phyloP scores from a whole-genome alignment of 495 filamentous ascomycete species.

The Neurospora sp. region DNA sequence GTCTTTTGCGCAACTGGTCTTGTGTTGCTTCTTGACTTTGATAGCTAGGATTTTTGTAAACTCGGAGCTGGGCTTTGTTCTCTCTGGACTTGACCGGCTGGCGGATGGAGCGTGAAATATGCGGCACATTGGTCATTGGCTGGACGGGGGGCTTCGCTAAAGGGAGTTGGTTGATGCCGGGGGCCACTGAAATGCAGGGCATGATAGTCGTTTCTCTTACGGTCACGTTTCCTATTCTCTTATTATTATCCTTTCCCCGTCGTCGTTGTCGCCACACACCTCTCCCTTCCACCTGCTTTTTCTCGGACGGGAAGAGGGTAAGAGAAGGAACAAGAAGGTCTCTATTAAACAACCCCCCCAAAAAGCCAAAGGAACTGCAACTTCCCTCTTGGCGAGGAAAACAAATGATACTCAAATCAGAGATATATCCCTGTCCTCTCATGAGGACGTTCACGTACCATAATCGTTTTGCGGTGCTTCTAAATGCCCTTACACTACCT shows the following conservation, averaged over 20 bases:
- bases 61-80: slow-evolving; percentile 5
- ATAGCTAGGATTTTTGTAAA: not conserved
- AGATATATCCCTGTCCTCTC: not conserved
- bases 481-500: not conserved
- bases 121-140: slow-evolving; percentile 15
- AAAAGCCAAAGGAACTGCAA: not conserved
- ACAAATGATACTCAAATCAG: not conserved
- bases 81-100: slow-evolving; percentile 4
- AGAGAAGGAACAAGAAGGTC: not conserved
- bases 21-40: slow-evolving; percentile 5
- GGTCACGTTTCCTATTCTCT: slow-evolving; percentile 10
- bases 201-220: slow-evolving; percentile 16
- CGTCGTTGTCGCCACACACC: slow-evolving; percentile 5
- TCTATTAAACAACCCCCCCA: not conserved
- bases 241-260: slow-evolving; percentile 8
- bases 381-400: not conserved
- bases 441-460: not conserved
- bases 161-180: slow-evolving; percentile 24
- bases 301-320: not conserved
- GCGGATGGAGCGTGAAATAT: slow-evolving; percentile 12
- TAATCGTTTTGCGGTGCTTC: not conserved
- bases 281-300: not conserved
- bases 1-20: slow-evolving; percentile 8
- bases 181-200: slow-evolving; percentile 27
- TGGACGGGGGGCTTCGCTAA: slow-evolving; percentile 15